Evolutionary conservation across 768 basidiomycete species (phyloP).

Genomic region (Hygrophorus pudorinus): DNA sequence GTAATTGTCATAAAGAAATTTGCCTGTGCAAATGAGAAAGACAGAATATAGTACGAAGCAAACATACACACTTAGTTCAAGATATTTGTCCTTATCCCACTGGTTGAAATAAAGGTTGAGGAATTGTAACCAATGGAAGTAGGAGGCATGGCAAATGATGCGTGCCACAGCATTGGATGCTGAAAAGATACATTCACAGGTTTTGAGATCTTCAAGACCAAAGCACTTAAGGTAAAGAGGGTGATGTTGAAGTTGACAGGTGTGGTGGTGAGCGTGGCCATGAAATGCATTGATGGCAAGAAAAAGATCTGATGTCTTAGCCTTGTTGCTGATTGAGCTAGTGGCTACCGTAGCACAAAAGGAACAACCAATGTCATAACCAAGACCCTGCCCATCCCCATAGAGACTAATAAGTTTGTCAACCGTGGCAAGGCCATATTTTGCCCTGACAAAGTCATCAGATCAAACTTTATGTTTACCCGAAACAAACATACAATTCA

Average conservation of each 20-base stretch:
- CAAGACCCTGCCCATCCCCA: slow-evolving; percentile 6
- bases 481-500: slow-evolving; percentile 29
- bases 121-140: too few relatives aligned
- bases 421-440: slow-evolving; percentile 18
- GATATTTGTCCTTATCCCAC: too few relatives aligned
- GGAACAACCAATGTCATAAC: slow-evolving; percentile 17
- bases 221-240: not conserved
- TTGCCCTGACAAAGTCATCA: slow-evolving; percentile 13
- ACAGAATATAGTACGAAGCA: too few relatives aligned
- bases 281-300: slow-evolving; percentile 10
- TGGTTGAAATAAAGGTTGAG: too few relatives aligned
- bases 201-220: too few relatives aligned
- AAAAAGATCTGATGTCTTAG: not conserved
- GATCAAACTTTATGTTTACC: not conserved
- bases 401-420: slow-evolving; percentile 14
- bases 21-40: too few relatives aligned
- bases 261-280: slow-evolving; percentile 6
- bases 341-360: slow-evolving; percentile 9
- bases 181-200: too few relatives aligned
- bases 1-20: too few relatives aligned
- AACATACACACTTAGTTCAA: too few relatives aligned
- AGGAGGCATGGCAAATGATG: too few relatives aligned
- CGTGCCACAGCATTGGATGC: too few relatives aligned
- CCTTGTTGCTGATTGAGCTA: slow-evolving; percentile 9
- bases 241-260: slow-evolving; percentile 7